Evolutionary conservation across 1,139 yeast species (phyloP).

Genomic region (Geotrichum australiense): DNA sequence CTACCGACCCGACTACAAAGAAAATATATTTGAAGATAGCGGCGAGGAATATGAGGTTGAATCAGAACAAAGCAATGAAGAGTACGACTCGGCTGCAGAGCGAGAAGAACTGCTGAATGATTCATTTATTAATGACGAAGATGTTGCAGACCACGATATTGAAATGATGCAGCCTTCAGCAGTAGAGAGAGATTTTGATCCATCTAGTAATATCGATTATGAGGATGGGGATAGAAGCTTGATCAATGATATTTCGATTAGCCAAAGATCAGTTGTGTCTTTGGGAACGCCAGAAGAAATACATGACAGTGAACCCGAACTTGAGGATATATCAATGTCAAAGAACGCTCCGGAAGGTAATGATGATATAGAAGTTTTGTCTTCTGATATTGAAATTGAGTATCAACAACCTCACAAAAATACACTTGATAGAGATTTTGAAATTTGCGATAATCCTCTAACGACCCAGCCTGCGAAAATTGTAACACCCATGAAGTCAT

Average conservation of each 20-base stretch:
- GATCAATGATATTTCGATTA: not conserved
- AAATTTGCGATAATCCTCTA: not conserved
- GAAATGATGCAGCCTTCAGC: no score
- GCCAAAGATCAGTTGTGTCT: not conserved
- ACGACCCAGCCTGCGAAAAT: not conserved
- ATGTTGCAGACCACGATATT: not conserved
- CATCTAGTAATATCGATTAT: not conserved
- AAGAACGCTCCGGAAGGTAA: not conserved
- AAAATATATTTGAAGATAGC: not conserved
- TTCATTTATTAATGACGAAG: not conserved
- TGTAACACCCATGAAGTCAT: constrained; percentile 16
- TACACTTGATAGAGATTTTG: not conserved
- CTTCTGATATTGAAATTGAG: constrained; percentile 10
- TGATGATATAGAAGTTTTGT: constrained; percentile 5
- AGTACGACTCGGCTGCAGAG: not conserved
- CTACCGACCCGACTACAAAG: not conserved
- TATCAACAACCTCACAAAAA: not conserved
- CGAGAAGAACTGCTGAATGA: not conserved
- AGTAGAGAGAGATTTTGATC: not conserved
- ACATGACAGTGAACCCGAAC: constrained; percentile 3
- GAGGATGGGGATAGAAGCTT: not conserved
- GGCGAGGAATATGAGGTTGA: constrained; percentile 2
- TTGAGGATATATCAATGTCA: not conserved
- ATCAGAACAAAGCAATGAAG: constrained; percentile 4
- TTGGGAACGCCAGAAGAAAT: not conserved